These are phyloP conservation scores for Alternaria gaisen DNA, from an alignment of 2,329 filamentous ascomycete genomes.

Conservation along the genomic window DNA sequence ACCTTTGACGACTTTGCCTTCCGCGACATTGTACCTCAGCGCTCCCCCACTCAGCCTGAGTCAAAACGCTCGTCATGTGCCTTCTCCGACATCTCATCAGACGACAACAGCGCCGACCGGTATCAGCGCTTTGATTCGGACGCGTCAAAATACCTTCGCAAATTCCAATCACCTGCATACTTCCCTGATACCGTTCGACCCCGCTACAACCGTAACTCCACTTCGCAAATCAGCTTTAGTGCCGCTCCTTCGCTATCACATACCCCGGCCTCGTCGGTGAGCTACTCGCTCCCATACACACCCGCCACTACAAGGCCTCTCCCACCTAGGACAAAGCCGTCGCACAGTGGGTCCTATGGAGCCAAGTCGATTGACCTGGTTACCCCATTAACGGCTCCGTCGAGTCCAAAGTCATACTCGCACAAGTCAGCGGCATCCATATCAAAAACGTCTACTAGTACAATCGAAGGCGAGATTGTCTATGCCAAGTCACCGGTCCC, in stretches of 20 bases:
- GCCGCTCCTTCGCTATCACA: conserved; percentile 57
- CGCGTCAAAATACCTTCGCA: conserved; percentile 53
- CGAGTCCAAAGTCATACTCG: conserved; percentile 47
- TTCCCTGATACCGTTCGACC: conserved; percentile 41
- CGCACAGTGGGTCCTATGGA: conserved; percentile 49
- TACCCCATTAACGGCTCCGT: conserved; percentile 50
- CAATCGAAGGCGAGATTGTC: conserved; percentile 49
- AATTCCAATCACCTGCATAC: conserved; percentile 48
- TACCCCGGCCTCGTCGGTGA: conserved; percentile 57
- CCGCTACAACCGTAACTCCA: conserved; percentile 48
- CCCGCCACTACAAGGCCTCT: conserved; percentile 50
- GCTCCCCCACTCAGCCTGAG: conserved; percentile 55
- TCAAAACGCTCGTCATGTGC: conserved; percentile 52
- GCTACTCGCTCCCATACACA: conserved; percentile 56
- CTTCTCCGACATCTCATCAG: conserved; percentile 55
- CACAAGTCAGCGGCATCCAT: conserved; percentile 44
- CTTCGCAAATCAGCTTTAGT: conserved; percentile 48
- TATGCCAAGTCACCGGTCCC: conserved; percentile 49
- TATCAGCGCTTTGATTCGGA: conserved; percentile 47
- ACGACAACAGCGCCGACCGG: conserved; percentile 41
- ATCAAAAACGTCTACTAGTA: conserved; percentile 44
- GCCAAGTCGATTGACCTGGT: conserved; percentile 57
- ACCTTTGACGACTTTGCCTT: conserved; percentile 52
- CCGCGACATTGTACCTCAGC: conserved; percentile 58
- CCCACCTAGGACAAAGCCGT: conserved; percentile 51